Conservation (phyloP, 2,329 filamentous ascomycete species). For the Aureobasidium lini region DNA sequence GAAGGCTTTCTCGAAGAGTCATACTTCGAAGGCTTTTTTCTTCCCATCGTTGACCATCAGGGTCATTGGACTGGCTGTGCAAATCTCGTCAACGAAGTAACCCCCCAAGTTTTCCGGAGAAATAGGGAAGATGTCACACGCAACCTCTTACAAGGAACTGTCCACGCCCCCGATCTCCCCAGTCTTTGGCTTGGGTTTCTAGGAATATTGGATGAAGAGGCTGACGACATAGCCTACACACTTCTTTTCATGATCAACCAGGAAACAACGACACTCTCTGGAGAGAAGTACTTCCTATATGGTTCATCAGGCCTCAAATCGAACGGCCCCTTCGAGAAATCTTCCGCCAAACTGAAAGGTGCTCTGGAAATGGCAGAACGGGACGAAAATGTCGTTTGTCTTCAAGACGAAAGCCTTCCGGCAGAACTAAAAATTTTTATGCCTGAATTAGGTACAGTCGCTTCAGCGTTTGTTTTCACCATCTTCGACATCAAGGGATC, state of each 20-base stretch:
- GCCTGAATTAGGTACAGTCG: not conserved
- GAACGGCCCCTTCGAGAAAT: not conserved
- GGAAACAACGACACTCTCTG: not conserved
- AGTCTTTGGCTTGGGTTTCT: conserved; percentile 14
- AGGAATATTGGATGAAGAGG: conserved; percentile 5
- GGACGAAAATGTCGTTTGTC: not conserved
- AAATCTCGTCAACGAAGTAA: conserved; percentile 5
- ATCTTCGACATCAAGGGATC: not conserved
- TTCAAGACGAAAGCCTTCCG: not conserved
- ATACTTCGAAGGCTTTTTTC: conserved; percentile 2
- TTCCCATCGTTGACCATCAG: not conserved
- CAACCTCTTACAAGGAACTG: not conserved
- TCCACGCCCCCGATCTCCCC: not conserved
- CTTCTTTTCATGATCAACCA: conserved; percentile 13
- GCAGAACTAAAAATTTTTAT: not conserved
- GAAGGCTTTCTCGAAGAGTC: not conserved
- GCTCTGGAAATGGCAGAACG: not conserved
- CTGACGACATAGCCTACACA: conserved; percentile 14
- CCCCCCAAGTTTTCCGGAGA: not conserved
- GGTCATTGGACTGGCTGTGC: not conserved
- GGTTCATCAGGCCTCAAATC: not conserved
- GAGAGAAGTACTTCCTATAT: not conserved
- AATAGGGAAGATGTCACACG: not conserved
- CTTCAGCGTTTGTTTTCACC: not conserved
- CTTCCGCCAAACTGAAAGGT: not conserved